phyloP scores from a whole-genome alignment of 176 grass and related monocot species.

The Metroxylon sagu region DNA sequence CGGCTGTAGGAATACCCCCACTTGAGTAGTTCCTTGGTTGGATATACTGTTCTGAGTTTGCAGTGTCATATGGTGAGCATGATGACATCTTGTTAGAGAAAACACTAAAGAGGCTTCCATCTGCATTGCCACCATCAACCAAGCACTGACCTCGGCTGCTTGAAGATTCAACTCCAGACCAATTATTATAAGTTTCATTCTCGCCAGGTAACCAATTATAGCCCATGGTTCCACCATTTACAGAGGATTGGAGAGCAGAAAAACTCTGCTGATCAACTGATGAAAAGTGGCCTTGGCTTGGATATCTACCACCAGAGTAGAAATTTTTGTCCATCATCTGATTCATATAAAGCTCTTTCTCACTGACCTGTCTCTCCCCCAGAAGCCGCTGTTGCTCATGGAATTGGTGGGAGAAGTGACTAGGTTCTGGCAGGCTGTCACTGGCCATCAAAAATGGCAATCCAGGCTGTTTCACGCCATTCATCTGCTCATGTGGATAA shows the following conservation, averaged over 20 bases:
- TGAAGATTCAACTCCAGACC: conserved; percentile 23
- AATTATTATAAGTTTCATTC: conserved; percentile 23
- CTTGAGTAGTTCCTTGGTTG: conserved; percentile 26
- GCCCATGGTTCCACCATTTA: conserved; percentile 12
- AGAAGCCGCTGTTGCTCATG: conserved; percentile 28
- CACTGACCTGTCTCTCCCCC: conserved; percentile 5
- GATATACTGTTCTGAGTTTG: conserved; percentile 25
- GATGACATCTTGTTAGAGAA: conserved; percentile 26
- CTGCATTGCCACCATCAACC: conserved; percentile 20
- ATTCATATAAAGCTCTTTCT: conserved; percentile 12
- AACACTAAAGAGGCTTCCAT: conserved; percentile 42
- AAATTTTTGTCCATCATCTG: conserved; percentile 25
- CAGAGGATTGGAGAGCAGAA: conserved; percentile 5
- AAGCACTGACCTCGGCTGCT: conserved; percentile 22
- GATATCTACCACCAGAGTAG: conserved; percentile 21
- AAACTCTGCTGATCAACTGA: conserved; percentile 23
- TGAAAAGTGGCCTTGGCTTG: conserved; percentile 19
- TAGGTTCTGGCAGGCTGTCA: conserved; percentile 12
- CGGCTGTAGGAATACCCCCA: neutral
- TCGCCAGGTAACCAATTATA: conserved; percentile 28
- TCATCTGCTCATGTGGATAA: conserved; percentile 21
- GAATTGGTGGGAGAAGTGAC: conserved; percentile 14
- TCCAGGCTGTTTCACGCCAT: conserved; percentile 23
- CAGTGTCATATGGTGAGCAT: conserved; percentile 14
- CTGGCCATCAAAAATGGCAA: conserved; percentile 25